Base-by-base conservation (phyloP, 768 basidiomycete genomes). In the Coprinellus micaceus region DNA sequence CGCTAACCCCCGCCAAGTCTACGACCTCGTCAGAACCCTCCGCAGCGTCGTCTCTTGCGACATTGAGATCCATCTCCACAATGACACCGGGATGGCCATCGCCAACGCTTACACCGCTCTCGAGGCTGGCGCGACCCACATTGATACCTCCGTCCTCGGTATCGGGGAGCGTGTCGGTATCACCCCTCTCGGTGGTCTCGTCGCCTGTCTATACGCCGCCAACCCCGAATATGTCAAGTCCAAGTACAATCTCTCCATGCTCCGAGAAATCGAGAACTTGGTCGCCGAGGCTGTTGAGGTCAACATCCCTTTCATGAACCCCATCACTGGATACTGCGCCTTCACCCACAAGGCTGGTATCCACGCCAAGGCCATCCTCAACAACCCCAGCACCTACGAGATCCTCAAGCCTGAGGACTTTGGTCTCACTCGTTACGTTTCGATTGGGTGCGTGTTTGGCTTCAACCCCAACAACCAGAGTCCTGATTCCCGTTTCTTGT, bases 301-400 rank as follows among this genome's bases (percentile, higher is more conserved):
- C 70, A 91, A 93, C 61, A 85, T 99, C 43, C 97, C 97, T 21
- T 99, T 98, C 80, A 91, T 89, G 84, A 96, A 96, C 75, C 91
- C 92, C 33, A 89, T 94, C 67, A 92, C 91, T 54, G 97, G 97
- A 15, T 99, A 98, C 75, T 98, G 97, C 69, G 97, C 97, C 3
- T 99, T 99, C 79, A 99, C 97, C 25, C 97, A 98, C 86, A 98
- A 99, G 87, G 97, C 97, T 21, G 97, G 97, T 69, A 99, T 99
- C 61, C 97, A 99, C 74, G 97, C 97, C 76, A 99, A 99, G 82
- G 97, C 97, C 37, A 99, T 99, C 73, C 84, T 72, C 26, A 62
- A 98, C 78, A 99, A 99, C 81, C 97, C 97, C 1, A 92, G 90
- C 66, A 99, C 97, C 10, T 99, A 98, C 74, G 96, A 99, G 75